phyloP scores from a whole-genome alignment of 495 filamentous ascomycete genomes.

The Lentithecium fluviatile region DNA sequence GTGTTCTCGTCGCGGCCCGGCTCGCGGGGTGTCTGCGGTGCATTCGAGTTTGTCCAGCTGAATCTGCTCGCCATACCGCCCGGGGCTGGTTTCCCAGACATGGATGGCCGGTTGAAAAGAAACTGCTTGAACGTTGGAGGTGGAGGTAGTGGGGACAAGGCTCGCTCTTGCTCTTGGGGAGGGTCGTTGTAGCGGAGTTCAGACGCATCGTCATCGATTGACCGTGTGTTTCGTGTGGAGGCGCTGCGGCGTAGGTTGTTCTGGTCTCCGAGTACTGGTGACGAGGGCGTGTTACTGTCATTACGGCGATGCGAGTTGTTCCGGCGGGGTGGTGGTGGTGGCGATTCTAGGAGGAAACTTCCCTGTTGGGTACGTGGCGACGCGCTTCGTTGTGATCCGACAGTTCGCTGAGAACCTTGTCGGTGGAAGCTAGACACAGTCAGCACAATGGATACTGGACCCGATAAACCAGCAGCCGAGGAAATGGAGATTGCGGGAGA shows the following conservation, averaged over 20 bases:
- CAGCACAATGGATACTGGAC: not conserved
- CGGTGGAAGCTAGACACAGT: conserved; percentile 8
- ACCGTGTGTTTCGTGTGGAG: conserved; percentile 27
- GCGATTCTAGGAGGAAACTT: conserved; percentile 33
- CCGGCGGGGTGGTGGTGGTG: conserved; percentile 11
- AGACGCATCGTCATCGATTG: conserved; percentile 18
- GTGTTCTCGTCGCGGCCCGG: conserved; percentile 17
- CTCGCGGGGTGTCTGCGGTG: conserved; percentile 32
- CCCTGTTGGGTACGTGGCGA: conserved; percentile 1
- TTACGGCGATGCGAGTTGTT: conserved; percentile 20
- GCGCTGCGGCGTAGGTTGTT: conserved; percentile 15
- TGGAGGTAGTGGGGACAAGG: conserved; percentile 15
- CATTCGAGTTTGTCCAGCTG: conserved; percentile 37
- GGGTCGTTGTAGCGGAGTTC: conserved; percentile 24
- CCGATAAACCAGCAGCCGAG: too few species aligned
- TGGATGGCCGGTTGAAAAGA: conserved; percentile 24
- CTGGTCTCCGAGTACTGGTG: conserved; percentile 25
- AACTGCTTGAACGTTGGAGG: conserved; percentile 36
- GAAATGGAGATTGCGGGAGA: too few species aligned
- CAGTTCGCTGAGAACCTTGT: conserved; percentile 15
- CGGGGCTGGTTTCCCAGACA: not conserved
- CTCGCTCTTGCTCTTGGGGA: not conserved
- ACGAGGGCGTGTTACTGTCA: conserved; percentile 28
- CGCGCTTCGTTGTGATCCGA: not conserved
- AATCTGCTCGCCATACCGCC: conserved; percentile 28